phyloP scores from a whole-genome alignment of 192 early-diverging fungal species.

The Podila verticillata region DNA sequence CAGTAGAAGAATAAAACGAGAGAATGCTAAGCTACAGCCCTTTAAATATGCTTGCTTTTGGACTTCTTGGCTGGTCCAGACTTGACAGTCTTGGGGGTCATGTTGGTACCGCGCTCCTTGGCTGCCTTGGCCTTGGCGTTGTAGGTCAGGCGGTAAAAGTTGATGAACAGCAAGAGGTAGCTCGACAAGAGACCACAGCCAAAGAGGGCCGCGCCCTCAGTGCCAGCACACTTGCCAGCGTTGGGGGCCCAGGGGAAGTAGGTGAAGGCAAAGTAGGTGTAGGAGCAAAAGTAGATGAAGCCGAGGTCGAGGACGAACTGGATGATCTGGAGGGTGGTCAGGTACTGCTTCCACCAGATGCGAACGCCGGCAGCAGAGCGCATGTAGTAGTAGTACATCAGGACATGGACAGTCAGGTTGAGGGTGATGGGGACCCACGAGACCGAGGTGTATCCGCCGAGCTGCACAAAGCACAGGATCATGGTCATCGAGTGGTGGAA shows the following conservation, averaged over 20 bases:
- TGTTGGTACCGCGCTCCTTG: constrained; percentile 43
- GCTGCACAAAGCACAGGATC: constrained; percentile 86
- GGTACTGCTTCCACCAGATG: constrained; percentile 94
- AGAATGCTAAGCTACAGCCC: neutral
- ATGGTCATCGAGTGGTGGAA: constrained; percentile 94
- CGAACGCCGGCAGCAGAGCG: constrained; percentile 77
- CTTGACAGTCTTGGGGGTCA: constrained; percentile 36
- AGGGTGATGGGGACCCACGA: constrained; percentile 84
- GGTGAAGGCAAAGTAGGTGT: constrained; percentile 79
- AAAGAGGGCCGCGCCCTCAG: constrained; percentile 81
- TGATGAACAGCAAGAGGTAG: constrained; percentile 90
- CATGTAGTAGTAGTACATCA: constrained; percentile 95
- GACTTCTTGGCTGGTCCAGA: constrained; percentile 23
- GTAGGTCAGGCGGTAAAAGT: constrained; percentile 91
- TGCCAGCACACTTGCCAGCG: constrained; percentile 77
- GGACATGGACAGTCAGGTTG: constrained; percentile 89
- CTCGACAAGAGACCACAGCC: constrained; percentile 81
- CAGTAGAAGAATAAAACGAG: neutral
- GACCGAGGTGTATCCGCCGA: constrained; percentile 76
- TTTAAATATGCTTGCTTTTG: constrained; percentile 52
- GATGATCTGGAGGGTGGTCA: constrained; percentile 89
- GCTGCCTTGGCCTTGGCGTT: constrained; percentile 61
- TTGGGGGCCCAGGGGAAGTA: constrained; percentile 71
- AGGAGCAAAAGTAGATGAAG: constrained; percentile 88
- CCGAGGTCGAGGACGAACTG: constrained; percentile 92